Evolutionary conservation across 202 grass and related monocot species (phyloP).

Genomic region (Brachypodium distachyon): DNA sequence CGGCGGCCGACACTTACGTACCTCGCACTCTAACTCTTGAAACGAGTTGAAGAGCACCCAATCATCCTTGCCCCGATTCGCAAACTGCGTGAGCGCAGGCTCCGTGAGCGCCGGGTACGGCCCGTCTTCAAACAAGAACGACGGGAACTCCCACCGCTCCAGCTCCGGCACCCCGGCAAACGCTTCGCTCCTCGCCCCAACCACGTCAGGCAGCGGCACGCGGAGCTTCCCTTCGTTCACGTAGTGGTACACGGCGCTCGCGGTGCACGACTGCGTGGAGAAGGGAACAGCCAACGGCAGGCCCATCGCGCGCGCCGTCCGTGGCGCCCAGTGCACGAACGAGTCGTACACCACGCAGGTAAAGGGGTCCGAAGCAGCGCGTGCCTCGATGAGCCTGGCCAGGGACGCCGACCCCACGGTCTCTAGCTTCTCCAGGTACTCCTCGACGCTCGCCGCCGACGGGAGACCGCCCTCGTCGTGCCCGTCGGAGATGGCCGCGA

Average conservation of each 20-base stretch:
- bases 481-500: constrained; percentile 61
- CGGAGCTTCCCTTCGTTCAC: constrained; percentile 19
- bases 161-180: constrained; percentile 40
- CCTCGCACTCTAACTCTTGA: constrained; percentile 58
- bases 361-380: constrained; percentile 2
- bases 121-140: constrained; percentile 30
- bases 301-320: constrained; percentile 11
- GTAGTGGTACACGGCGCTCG: constrained; percentile 61
- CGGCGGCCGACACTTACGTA: too few species aligned
- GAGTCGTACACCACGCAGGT: constrained; percentile 72
- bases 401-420: constrained; percentile 28
- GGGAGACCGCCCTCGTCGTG: constrained; percentile 45
- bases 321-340: constrained; percentile 35
- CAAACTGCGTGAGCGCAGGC: constrained; percentile 48
- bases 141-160: constrained; percentile 59
- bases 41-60: constrained; percentile 88
- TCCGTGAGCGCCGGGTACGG: constrained; percentile 24
- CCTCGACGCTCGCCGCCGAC: constrained; percentile 28
- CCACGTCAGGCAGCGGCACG: neutral
- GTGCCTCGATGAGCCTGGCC: constrained; percentile 27
- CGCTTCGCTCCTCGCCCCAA: neutral
- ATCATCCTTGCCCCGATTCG: constrained; percentile 15
- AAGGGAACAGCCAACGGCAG: constrained; percentile 27
- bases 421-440: constrained; percentile 31
- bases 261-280: constrained; percentile 62